Percentiles rank a stretch among this genome's conserved stretches.
Evolutionary conservation across 345 rosid species (phyloP).

Genomic region (Brassica napus): DNA sequence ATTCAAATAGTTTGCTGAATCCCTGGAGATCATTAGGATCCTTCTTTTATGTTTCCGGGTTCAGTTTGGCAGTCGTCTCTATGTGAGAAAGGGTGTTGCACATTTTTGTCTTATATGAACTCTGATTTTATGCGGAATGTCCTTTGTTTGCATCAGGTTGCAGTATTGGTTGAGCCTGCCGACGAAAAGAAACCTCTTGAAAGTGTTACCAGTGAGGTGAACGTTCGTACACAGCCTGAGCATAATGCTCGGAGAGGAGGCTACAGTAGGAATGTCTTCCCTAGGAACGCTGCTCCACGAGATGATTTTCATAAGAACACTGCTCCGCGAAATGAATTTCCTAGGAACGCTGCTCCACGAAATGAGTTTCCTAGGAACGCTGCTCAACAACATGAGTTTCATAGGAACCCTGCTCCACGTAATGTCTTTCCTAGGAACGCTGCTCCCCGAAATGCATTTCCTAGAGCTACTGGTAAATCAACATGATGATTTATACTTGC

Average conservation of each 20-base stretch:
- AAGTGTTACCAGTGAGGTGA: background rate
- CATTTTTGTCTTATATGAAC: background rate
- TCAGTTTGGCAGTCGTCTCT: background rate
- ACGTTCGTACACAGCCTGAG: conserved; percentile 8
- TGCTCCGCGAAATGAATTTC: background rate
- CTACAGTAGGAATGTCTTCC: background rate
- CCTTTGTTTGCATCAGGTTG: conserved; percentile 2
- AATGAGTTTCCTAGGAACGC: background rate
- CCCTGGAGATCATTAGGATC: background rate
- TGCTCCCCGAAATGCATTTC: conserved; percentile 5
- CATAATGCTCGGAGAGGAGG: conserved; percentile 1
- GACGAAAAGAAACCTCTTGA: background rate
- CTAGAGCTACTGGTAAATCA: conserved; percentile 2
- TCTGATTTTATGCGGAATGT: background rate
- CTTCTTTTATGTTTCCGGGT: background rate
- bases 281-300: conserved; percentile 3
- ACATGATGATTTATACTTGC: conserved; percentile 2
- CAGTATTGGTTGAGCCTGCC: conserved; percentile 8
- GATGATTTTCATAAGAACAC: background rate
- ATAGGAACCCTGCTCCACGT: background rate
- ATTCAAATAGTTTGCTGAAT: background rate
- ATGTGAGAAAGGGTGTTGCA: background rate
- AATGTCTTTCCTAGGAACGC: background rate
- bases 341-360: background rate
- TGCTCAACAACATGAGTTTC: background rate